phyloP scores from a whole-genome alignment of 2,329 filamentous ascomycete genomes.

The Graphilbum ipis-grandicollis region DNA sequence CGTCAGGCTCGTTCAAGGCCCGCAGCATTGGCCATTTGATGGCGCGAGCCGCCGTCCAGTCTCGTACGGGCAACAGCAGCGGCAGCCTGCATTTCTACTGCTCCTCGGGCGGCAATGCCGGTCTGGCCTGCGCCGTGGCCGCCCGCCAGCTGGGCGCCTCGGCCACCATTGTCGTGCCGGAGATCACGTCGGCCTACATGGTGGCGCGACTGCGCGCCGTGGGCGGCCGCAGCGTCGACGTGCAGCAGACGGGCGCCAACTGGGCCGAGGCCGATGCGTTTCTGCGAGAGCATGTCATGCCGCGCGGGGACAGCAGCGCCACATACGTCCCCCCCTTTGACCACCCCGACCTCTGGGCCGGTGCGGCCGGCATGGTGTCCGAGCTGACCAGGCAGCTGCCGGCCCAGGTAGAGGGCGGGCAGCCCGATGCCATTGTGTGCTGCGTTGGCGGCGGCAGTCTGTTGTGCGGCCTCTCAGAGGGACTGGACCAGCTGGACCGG shows the following conservation, averaged over 20 bases:
- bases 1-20: constrained; percentile 72
- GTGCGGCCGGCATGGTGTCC: constrained; percentile 38
- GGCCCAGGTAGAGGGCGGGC: constrained; percentile 9
- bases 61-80: constrained; percentile 6
- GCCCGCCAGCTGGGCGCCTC: constrained; percentile 41
- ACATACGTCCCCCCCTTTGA: constrained; percentile 50
- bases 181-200: constrained; percentile 48
- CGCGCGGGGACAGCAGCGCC: constrained; percentile 10
- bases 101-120: constrained; percentile 63
- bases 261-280: constrained; percentile 54
- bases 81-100: constrained; percentile 49
- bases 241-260: constrained; percentile 47
- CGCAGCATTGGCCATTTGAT: constrained; percentile 58
- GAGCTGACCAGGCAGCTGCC: constrained; percentile 21
- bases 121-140: constrained; percentile 60
- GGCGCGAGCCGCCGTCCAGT: constrained; percentile 24
- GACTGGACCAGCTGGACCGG: constrained; percentile 28
- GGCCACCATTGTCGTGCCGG: constrained; percentile 57
- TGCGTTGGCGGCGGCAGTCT: constrained; percentile 57
- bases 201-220: constrained; percentile 46
- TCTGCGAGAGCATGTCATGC: constrained; percentile 38
- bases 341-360: constrained; percentile 48
- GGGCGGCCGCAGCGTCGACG: constrained; percentile 34
- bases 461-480: constrained; percentile 49
- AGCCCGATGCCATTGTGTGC: constrained; percentile 47